phyloP scores from a whole-genome alignment of 495 filamentous ascomycete species.

The Aspergillus sclerotioniger region DNA sequence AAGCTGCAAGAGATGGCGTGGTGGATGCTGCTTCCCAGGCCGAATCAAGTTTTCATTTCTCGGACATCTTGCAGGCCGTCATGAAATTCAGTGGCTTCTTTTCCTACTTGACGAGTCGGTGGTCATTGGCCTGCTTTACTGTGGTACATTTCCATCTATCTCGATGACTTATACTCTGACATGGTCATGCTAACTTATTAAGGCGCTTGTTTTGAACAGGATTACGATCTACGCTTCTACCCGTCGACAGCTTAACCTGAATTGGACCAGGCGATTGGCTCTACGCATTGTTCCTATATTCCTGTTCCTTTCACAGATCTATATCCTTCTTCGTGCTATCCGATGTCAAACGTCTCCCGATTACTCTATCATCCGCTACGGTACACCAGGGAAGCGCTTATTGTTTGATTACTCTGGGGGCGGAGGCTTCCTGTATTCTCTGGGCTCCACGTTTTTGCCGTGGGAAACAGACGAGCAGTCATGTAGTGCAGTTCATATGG shows the following conservation, averaged over 20 bases:
- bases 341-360: slow-evolving; percentile 87
- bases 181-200: neutral
- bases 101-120: slow-evolving; percentile 87
- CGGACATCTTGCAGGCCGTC: slow-evolving; percentile 40
- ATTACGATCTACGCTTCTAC: slow-evolving; percentile 91
- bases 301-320: slow-evolving; percentile 66
- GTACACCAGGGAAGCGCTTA: slow-evolving; percentile 60
- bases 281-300: slow-evolving; percentile 76
- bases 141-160: slow-evolving; percentile 50
- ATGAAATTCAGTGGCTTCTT: slow-evolving; percentile 81
- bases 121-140: slow-evolving; percentile 83
- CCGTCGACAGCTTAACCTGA: slow-evolving; percentile 67
- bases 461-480: slow-evolving; percentile 69
- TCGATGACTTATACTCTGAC: neutral
- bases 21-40: slow-evolving; percentile 29
- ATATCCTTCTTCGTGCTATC: slow-evolving; percentile 73
- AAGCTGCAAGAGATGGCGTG: slow-evolving; percentile 27
- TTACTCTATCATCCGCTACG: slow-evolving; percentile 71
- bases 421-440: slow-evolving; percentile 64
- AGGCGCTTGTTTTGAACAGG: slow-evolving; percentile 84
- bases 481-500: slow-evolving; percentile 72
- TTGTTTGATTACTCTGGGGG: slow-evolving; percentile 71
- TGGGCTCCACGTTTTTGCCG: slow-evolving; percentile 64
- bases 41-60: slow-evolving; percentile 30
- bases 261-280: slow-evolving; percentile 67